These are phyloP conservation scores for Millerozyma acaciae DNA, from an alignment of 805 yeast species.

Conservation along the genomic window DNA sequence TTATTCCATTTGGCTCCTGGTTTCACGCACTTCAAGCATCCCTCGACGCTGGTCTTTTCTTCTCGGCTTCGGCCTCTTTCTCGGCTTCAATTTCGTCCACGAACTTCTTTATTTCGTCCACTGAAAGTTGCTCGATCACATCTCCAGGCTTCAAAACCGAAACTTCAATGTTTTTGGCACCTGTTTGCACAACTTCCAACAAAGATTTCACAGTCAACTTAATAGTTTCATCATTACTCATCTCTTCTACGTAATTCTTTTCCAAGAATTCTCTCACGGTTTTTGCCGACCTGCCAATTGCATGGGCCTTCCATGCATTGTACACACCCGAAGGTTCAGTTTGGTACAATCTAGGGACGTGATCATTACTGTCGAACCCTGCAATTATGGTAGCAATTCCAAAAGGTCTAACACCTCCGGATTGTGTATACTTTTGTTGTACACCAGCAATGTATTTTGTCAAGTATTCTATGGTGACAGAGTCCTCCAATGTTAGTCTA, in stretches of 20 bases:
- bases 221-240: slow-evolving; percentile 66
- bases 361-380: slow-evolving; percentile 88
- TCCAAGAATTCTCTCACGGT: slow-evolving; percentile 95
- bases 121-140: slow-evolving; percentile 53
- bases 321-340: slow-evolving; percentile 98
- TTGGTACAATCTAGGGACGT: slow-evolving; percentile 77
- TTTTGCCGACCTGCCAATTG: slow-evolving; percentile 92
- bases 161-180: slow-evolving; percentile 93
- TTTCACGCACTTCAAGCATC: slow-evolving; percentile 8
- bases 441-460: slow-evolving; percentile 97
- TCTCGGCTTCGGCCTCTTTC: slow-evolving; percentile 77
- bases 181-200: slow-evolving; percentile 96
- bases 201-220: slow-evolving; percentile 80
- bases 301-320: slow-evolving; percentile 97
- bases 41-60: slow-evolving; percentile 48
- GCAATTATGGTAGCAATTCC: slow-evolving; percentile 94
- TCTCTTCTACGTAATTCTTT: slow-evolving; percentile 68
- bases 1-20: slow-evolving; percentile 1
- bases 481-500: slow-evolving; percentile 88
- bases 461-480: slow-evolving; percentile 86
- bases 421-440: slow-evolving; percentile 94
- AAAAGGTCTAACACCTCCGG: slow-evolving; percentile 98
- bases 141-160: slow-evolving; percentile 76
- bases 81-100: slow-evolving; percentile 86
- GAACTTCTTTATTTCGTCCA: slow-evolving; percentile 67